These are phyloP conservation scores for Lactarius sp. DNA, from an alignment of 768 basidiomycete genomes.

Conservation along the genomic window DNA sequence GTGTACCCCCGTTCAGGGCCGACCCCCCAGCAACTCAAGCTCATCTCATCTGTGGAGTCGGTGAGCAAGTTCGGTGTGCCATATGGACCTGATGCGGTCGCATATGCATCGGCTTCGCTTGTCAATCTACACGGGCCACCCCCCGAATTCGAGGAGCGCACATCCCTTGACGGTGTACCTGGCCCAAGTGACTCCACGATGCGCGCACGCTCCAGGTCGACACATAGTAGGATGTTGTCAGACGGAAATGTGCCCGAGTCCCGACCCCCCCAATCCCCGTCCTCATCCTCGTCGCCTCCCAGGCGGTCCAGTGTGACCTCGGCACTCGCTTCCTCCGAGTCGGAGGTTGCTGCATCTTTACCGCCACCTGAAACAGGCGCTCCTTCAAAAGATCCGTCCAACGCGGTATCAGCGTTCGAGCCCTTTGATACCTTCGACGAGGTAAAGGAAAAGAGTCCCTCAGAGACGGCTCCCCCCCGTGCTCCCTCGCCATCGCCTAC, in stretches of 20 bases:
- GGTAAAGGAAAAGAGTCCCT: not conserved
- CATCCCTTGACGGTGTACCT: constrained; percentile 19
- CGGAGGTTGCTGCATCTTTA: not conserved
- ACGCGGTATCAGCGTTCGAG: not conserved
- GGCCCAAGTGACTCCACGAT: not conserved
- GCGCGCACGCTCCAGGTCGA: constrained; percentile 7
- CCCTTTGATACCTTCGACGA: not conserved
- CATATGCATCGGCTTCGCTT: constrained; percentile 48
- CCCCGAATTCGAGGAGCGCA: constrained; percentile 45
- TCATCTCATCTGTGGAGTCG: constrained; percentile 63
- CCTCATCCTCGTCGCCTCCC: not conserved
- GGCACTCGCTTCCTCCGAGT: not conserved
- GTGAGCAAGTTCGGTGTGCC: constrained; percentile 70
- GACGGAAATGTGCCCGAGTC: not conserved
- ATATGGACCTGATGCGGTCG: constrained; percentile 69
- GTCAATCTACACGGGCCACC: constrained; percentile 41
- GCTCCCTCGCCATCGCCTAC: constrained; percentile 15
- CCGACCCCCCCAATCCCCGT: not conserved
- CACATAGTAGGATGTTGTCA: constrained; percentile 7
- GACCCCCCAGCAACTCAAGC: constrained; percentile 58
- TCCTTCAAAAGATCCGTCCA: not conserved
- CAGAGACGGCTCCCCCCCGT: not conserved
- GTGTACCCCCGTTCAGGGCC: constrained; percentile 59
- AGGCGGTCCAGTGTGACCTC: not conserved
- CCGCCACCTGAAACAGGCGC: not conserved